A percentile compares a stretch with the other conserved stretches of the same genome.
These are phyloP conservation scores for Lumnitzera littorea DNA, from an alignment of 345 rosid genomes.

Conservation along the genomic window DNA sequence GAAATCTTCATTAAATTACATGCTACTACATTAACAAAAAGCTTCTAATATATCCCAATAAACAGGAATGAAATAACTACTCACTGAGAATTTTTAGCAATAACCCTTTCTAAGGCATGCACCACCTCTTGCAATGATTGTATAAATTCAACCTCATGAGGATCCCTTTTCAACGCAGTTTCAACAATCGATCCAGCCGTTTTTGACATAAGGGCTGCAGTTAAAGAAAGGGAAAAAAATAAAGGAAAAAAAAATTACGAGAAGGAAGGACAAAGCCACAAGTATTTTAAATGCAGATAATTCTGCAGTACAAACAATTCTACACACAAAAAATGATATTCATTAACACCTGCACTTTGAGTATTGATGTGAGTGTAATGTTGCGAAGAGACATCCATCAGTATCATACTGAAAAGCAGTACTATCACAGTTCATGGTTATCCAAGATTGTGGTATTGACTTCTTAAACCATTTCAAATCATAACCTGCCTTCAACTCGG, in stretches of 20 bases:
- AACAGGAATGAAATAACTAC: slow-evolving; percentile 18
- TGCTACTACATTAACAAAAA: not conserved
- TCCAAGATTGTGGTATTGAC: no score
- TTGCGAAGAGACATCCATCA: no score
- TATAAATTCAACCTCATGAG: slow-evolving; percentile 87
- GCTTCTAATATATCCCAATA: no score
- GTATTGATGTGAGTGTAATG: no score
- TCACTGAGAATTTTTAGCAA: slow-evolving; percentile 94
- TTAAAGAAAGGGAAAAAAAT: slow-evolving; percentile 4
- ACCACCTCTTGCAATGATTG: slow-evolving; percentile 94
- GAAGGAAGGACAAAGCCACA: not conserved
- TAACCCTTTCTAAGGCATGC: slow-evolving; percentile 97
- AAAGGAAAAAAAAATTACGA: not conserved
- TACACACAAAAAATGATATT: no score
- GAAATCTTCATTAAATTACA: slow-evolving; percentile 2
- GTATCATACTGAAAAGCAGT: no score
- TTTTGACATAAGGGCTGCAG: slow-evolving; percentile 98
- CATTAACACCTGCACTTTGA: no score
- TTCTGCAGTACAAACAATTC: no score
- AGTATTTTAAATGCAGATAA: no score
- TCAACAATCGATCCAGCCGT: slow-evolving; percentile 97
- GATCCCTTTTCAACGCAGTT: slow-evolving; percentile 85
- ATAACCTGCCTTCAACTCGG: no score
- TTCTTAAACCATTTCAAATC: no score
- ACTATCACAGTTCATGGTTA: no score